phyloP scores from a whole-genome alignment of 2,329 filamentous ascomycete genomes.

The Fusarium euwallaceae region DNA sequence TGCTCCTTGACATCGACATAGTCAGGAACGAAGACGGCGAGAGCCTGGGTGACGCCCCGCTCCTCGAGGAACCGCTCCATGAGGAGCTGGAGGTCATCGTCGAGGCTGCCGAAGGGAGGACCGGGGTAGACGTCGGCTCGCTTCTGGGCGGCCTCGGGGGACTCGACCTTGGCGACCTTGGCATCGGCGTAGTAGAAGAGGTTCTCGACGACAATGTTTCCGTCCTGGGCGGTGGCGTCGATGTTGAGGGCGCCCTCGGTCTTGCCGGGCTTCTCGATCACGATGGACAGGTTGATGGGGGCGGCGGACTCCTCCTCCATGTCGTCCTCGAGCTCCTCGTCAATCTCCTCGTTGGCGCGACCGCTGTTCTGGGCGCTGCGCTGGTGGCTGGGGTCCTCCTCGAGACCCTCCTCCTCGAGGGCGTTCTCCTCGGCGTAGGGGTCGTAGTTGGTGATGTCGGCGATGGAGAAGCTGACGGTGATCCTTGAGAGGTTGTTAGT shows the following conservation, averaged over 20 bases:
- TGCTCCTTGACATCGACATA: slow-evolving; percentile 99
- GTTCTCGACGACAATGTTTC: slow-evolving; percentile 88
- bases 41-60: slow-evolving; percentile 86
- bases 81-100: slow-evolving; percentile 93
- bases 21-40: slow-evolving; percentile 92
- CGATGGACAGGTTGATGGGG: slow-evolving; percentile 86
- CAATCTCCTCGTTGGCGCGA: slow-evolving; percentile 51
- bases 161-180: slow-evolving; percentile 80
- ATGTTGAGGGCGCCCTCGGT: slow-evolving; percentile 81
- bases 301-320: slow-evolving; percentile 72
- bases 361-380: slow-evolving; percentile 66
- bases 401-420: slow-evolving; percentile 56
- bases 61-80: slow-evolving; percentile 96
- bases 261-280: slow-evolving; percentile 87
- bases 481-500: slow-evolving; percentile 51
- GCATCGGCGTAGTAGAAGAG: slow-evolving; percentile 88
- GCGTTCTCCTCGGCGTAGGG: slow-evolving; percentile 55
- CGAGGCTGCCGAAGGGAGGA: slow-evolving; percentile 92
- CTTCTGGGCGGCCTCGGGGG: slow-evolving; percentile 81
- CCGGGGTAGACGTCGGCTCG: slow-evolving; percentile 87
- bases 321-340: slow-evolving; percentile 61
- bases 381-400: slow-evolving; percentile 63
- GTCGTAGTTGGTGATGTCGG: slow-evolving; percentile 57
- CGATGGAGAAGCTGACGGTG: slow-evolving; percentile 59
- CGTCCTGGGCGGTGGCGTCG: slow-evolving; percentile 88